phyloP scores from a whole-genome alignment of 768 basidiomycete genomes.

The Amylocystis lapponica region DNA sequence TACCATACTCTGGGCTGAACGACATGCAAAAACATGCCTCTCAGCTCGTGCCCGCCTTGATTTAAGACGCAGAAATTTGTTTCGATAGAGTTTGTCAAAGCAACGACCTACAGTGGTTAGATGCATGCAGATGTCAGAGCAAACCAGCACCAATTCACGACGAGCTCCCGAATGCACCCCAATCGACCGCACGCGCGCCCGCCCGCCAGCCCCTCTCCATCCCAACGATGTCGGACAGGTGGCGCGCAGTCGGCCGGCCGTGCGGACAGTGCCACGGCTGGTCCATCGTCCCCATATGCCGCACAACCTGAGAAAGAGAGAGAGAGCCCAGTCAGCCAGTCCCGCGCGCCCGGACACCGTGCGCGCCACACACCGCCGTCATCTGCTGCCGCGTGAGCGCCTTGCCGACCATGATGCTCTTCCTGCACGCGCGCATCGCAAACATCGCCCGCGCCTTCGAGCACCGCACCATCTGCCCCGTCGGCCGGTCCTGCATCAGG shows the following conservation, averaged over 20 bases:
- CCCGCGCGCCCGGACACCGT: no score
- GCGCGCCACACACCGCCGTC: slow-evolving; percentile 59
- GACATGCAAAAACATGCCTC: no score
- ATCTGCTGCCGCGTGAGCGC: slow-evolving; percentile 75
- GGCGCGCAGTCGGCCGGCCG: slow-evolving; percentile 79
- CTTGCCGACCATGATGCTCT: slow-evolving; percentile 95
- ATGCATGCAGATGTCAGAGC: no score
- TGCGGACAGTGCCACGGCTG: slow-evolving; percentile 91
- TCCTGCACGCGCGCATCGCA: slow-evolving; percentile 91
- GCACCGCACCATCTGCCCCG: slow-evolving; percentile 83
- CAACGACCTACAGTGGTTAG: neutral
- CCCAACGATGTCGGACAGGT: slow-evolving; percentile 49
- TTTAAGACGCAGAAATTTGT: no score
- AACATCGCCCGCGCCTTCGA: slow-evolving; percentile 95
- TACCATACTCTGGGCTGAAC: no score
- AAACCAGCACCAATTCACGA: no score
- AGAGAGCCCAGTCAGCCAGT: neutral
- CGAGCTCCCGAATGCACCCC: slow-evolving; percentile 8
- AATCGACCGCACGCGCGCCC: slow-evolving; percentile 4
- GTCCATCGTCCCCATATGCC: slow-evolving; percentile 80
- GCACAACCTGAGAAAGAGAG: slow-evolving; percentile 46
- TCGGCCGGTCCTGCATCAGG: slow-evolving; percentile 70
- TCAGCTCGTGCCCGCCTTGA: no score
- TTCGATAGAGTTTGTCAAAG: no score
- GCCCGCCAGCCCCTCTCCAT: slow-evolving; percentile 9